Evolutionary conservation across 768 basidiomycete genomes (phyloP), one percentile per base, ranked within the genome.

Genomic region (Cyathus striatus): DNA sequence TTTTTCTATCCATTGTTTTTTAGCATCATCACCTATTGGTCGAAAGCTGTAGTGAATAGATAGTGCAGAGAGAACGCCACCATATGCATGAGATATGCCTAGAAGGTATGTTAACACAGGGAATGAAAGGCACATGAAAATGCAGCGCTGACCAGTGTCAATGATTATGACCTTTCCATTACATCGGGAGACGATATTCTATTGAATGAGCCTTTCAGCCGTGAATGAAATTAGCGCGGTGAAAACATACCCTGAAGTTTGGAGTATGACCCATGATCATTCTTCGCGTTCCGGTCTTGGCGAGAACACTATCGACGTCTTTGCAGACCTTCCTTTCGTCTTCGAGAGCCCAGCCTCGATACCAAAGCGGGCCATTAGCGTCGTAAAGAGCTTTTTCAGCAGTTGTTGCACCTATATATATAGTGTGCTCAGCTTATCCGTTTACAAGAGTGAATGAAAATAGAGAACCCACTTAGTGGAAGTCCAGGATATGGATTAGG

Each of bases 231-330:
- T 16, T 12, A 12, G 16, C 30, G 16, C 12, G 30, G 12, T 16
- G 16, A 32, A 32, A 32, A 58, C 70, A 21, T 49, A 81, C 85
- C 47, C 72, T 72, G 52, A 96, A 91, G 59, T 94, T 75, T 1
- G 96, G 95, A 1, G 96, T 98, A 61, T 98, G 96, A 0, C 95
- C 95, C 91, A 96, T 93, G 35, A 99, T 78, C 81, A 94, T 82
- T 51, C 91, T 70, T 45, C 90, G 66, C 21, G 89, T 93, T 1
- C 91, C 91, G 1, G 90, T 84, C 60, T 75, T 79, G 23, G 73
- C 57, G 40, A 90, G 64, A 14, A 94, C 84, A 20, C 69, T 63
- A 45, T 88, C 82, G 0, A 91, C 91, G 25, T 78, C 72, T 1
- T 52, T 58, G 59, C 96, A 99, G 3, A 78, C 79, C 40, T 69